A percentile compares a stretch with the other conserved stretches of the same genome.
These are phyloP conservation scores for Saprolegnia diclina DNA, from an alignment of 352 stramenopile genomes.

Conservation along the genomic window DNA sequence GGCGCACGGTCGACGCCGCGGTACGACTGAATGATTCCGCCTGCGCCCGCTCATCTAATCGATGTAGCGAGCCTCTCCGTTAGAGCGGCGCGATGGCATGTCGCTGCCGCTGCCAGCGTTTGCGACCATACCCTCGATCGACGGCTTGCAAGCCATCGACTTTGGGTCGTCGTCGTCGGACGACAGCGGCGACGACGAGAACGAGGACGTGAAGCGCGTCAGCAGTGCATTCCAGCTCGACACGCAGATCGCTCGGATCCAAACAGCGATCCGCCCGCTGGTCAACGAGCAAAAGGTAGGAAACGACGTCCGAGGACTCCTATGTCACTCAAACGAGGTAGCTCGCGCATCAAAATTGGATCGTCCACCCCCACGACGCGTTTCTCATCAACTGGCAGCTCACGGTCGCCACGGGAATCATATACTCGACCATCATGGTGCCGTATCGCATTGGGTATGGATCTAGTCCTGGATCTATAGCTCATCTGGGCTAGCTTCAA, in stretches of 20 bases:
- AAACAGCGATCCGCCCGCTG: neutral
- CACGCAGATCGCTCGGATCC: neutral
- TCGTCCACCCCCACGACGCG: constrained; percentile 65
- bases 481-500: constrained; percentile 40
- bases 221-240: neutral
- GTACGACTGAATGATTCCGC: too few species aligned
- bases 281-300: neutral
- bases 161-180: neutral
- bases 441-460: constrained; percentile 84
- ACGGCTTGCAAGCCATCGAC: neutral
- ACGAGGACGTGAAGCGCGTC: too few species aligned
- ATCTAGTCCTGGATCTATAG: neutral
- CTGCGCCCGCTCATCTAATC: too few species aligned
- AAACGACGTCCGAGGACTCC: neutral
- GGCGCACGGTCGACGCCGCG: too few species aligned
- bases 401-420: constrained; percentile 60
- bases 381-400: constrained; percentile 72
- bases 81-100: neutral
- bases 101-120: neutral
- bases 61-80: neutral
- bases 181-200: neutral
- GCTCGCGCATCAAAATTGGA: constrained; percentile 29
- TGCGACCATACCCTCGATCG: neutral
- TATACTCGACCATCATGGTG: constrained; percentile 86
- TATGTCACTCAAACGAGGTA: neutral